Base-by-base conservation (phyloP, 2,329 filamentous ascomycete species). In the Colletotrichum tanaceti region DNA sequence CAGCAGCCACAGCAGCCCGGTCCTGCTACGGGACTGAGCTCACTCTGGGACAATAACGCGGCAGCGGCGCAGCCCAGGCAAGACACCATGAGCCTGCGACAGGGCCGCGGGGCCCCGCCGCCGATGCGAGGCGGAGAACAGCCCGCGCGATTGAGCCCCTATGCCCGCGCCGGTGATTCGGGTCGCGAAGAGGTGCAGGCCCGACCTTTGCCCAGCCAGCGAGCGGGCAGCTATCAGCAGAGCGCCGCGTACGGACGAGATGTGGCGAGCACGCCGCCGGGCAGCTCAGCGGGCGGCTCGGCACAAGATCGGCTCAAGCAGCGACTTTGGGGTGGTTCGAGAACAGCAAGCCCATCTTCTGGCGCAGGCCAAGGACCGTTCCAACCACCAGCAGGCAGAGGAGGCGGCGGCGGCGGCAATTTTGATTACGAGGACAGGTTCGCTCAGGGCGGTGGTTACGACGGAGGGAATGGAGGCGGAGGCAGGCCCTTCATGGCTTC, bases 261-360 rank as follows among this genome's bases (percentile, higher is more conserved):
- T 67, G 73, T 63, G 46, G 75, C 75, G 38, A 81, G 39, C 58
- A 70, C 67, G 58, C 67, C 67, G 77, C 75, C 76, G 80, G 74
- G 67, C 41, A 77, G 76, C 58, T 73, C 80, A 58, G 75, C 75
- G 46, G 81, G 84, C 3, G 84, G 84, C 41, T 89, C 90, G 22
- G 93, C 93, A 58, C 93, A 97, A 80, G 93, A 97, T 74, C 85
- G 93, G 73, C 82, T 98, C 73, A 93, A 93, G 76, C 93, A 94
- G 74, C 84, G 93, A 70, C 81, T 97, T 53, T 93, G 93, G 85
- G 86, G 87, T 38, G 84, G 84, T 5, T 79, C 87, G 24, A 84
- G 86, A 72, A 87, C 86, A 50, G 82, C 83, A 55, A 90, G 88
- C 71, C 87, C 89, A 10, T 81, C 81, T 28, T 76, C 79, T 20